Evolutionary conservation across 768 basidiomycete species (phyloP), one percentile per base, ranked within the genome.

Genomic region (Russula griseocarnosa): DNA sequence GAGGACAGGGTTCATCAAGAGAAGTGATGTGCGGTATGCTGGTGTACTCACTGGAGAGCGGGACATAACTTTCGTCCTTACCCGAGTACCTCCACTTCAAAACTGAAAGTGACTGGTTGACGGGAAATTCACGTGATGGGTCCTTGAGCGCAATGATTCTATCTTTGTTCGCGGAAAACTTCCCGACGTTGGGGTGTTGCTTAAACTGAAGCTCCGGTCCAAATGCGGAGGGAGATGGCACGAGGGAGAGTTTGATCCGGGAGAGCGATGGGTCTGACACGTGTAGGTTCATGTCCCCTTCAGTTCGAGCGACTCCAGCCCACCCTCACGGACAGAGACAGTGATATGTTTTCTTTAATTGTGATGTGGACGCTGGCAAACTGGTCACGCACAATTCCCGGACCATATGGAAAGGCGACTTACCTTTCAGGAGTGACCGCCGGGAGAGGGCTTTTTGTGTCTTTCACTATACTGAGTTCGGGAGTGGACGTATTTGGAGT

Each of bases 161-260:
- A 3, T 83, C 88, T 74, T 78, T 76, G 63, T 84, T 83, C 13
- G 87, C 84, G 0, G 77, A 79, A 65, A 95, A 92, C 76, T 94
- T 96, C 63, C 86, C 90, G 16, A 98, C 90, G 64, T 97, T 88
- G 8, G 96, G 96, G 71, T 98, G 97, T 69, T 97, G 94, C 76
- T 98, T 98, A 83, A 96, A 97, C 74, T 96, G 94, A 49, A 98
- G 76, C 44, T 82, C 86, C 55, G 82, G 83, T 60, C 81, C 86
- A 62, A 87, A 83, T 66, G 85, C 83, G 13, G 79, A 77, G 16
- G 82, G 75, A 20, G 84, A 76, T 0, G 84, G 76, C 0, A 81
- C 76, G 26, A 98, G 83, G 18, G 79, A 76, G 60, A 98, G 79
- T 55, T 83, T 83, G 71, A 97, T 75, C 65, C 88, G 86, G 4